A percentile compares a stretch with the other conserved stretches of the same genome.
Evolutionary conservation across 345 rosid genomes (phyloP).

Genomic region (Linum trigynum): DNA sequence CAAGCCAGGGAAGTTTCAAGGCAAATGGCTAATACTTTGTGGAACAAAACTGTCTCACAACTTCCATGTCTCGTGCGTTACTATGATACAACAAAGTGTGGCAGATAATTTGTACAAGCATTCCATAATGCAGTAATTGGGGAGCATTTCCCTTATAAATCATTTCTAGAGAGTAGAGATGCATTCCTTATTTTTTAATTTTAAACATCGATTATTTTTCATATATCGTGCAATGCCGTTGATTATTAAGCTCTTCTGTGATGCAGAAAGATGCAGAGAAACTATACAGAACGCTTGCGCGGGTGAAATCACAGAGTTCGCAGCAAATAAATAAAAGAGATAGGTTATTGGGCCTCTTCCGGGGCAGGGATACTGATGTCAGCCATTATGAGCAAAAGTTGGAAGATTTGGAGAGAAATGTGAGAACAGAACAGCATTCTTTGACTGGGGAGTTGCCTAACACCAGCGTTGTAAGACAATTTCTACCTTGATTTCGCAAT

Average conservation of each 20-base stretch:
- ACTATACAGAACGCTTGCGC: conserved; percentile 46
- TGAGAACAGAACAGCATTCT: conserved; percentile 40
- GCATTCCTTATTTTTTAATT: not conserved
- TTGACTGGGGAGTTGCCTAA: not conserved
- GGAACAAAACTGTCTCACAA: not conserved
- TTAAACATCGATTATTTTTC: too few species aligned
- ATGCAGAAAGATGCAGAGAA: conserved; percentile 60
- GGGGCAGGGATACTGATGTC: conserved; percentile 48
- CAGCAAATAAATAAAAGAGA: not conserved
- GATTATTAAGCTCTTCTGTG: not conserved
- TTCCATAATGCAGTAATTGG: not conserved
- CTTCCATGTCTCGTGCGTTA: not conserved
- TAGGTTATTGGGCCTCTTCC: conserved; percentile 26
- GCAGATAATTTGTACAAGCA: not conserved
- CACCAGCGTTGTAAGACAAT: not conserved
- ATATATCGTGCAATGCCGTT: not conserved
- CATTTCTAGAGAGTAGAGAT: not conserved
- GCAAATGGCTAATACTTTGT: too few species aligned
- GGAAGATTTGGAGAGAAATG: conserved; percentile 49
- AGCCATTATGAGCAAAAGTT: conserved; percentile 59
- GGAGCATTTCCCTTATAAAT: not conserved
- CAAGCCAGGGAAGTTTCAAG: not conserved
- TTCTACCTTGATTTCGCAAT: not conserved
- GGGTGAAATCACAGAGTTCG: conserved; percentile 21
- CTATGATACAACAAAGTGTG: not conserved